These are phyloP conservation scores for Hortaea werneckii DNA, from an alignment of 2,329 filamentous ascomycete genomes.

Conservation along the genomic window DNA sequence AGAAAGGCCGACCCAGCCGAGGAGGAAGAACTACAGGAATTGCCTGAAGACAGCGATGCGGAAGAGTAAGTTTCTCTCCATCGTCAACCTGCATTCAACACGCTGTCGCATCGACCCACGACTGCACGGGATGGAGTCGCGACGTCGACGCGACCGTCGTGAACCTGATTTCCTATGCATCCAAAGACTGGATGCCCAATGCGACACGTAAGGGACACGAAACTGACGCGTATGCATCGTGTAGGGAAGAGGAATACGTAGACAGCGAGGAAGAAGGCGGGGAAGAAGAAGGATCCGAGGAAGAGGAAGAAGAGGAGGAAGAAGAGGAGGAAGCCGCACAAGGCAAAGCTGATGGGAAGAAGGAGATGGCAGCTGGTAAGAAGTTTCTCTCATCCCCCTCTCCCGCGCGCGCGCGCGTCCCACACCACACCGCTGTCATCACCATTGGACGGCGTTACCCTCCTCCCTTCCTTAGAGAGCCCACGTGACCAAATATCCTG, in stretches of 20 bases:
- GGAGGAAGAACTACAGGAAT: conserved; percentile 3
- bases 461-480: too few species aligned
- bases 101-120: not conserved
- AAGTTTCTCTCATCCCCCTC: not conserved
- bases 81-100: too few species aligned
- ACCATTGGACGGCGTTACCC: too few species aligned
- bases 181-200: not conserved
- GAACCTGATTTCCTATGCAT: not conserved
- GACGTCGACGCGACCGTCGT: not conserved
- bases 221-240: too few species aligned
- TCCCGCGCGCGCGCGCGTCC: not conserved
- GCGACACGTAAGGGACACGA: too few species aligned
- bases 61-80: conserved; percentile 3
- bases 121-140: not conserved
- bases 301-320: conserved; percentile 3
- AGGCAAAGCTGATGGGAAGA: not conserved
- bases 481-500: not conserved
- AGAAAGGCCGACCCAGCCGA: conserved; percentile 5
- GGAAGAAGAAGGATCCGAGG: conserved; percentile 4
- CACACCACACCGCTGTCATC: not conserved
- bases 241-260: conserved; percentile 1
- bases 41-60: conserved; percentile 3
- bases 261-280: conserved; percentile 4
- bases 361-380: not conserved
- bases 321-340: conserved; percentile 3